Evolutionary conservation across 163 green algal species (phyloP).

Genomic region (Scenedesmus sp.): DNA sequence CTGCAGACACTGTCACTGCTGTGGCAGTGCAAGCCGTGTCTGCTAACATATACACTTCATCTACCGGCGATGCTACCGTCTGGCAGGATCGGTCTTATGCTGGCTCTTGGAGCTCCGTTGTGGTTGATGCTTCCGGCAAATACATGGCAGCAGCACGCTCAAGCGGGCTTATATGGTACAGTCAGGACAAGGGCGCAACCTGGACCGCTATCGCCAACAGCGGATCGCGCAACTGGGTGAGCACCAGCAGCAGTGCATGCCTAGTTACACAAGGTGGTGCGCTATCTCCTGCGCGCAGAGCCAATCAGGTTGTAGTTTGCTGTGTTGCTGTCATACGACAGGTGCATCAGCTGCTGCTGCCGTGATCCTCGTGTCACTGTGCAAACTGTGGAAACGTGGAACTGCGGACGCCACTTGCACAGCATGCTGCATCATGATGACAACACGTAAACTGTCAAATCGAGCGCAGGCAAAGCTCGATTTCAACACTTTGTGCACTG

Average conservation of each 20-base stretch:
- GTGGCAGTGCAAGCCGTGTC: not conserved
- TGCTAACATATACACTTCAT: not conserved
- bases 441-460: too few relatives aligned
- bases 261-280: too few relatives aligned
- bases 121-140: not conserved
- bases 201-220: not conserved
- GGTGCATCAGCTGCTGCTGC: too few relatives aligned
- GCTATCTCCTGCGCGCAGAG: too few relatives aligned
- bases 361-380: too few relatives aligned
- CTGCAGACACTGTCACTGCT: not conserved
- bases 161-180: not conserved
- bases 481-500: too few relatives aligned
- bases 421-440: too few relatives aligned
- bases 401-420: too few relatives aligned
- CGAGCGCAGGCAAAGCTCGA: too few relatives aligned
- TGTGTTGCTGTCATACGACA: too few relatives aligned
- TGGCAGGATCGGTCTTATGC: not conserved
- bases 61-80: not conserved
- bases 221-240: not conserved
- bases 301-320: too few relatives aligned
- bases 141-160: not conserved
- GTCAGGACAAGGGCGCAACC: not conserved
- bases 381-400: too few relatives aligned
- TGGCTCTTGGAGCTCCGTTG: not conserved
- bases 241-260: not conserved